Conservation (phyloP, 192 early-diverging fungal genomes). For the Podila verticillata region DNA sequence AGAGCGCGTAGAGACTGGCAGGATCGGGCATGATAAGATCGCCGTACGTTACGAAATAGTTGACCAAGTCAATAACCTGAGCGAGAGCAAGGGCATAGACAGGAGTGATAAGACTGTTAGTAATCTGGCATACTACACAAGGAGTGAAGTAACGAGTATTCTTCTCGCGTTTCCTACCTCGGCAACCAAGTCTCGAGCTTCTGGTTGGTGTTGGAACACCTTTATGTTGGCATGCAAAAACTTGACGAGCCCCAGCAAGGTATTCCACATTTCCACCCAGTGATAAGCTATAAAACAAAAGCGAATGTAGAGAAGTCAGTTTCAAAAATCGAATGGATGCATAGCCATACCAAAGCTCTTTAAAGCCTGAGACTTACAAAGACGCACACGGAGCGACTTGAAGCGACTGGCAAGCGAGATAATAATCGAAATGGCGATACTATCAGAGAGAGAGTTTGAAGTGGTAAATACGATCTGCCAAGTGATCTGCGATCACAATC, state of each 20-base stretch:
- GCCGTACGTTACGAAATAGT: slow-evolving; percentile 58
- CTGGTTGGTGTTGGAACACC: slow-evolving; percentile 25
- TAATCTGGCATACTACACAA: not conserved
- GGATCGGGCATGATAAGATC: slow-evolving; percentile 62
- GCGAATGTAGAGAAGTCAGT: not conserved
- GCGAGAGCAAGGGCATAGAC: not conserved
- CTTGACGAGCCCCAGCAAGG: slow-evolving; percentile 54
- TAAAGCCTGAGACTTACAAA: slow-evolving; percentile 23
- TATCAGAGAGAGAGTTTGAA: not conserved
- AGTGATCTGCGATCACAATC: slow-evolving; percentile 25
- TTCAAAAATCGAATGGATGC: not conserved
- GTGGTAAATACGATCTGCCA: slow-evolving; percentile 25
- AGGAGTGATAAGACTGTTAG: not conserved
- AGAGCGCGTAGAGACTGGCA: slow-evolving; percentile 58
- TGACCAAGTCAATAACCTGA: slow-evolving; percentile 56
- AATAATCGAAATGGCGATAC: slow-evolving; percentile 34
- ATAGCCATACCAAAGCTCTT: not conserved
- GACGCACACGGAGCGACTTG: slow-evolving; percentile 34
- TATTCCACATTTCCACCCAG: slow-evolving; percentile 65
- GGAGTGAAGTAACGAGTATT: not conserved
- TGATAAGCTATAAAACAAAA: slow-evolving; percentile 55
- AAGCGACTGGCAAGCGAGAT: slow-evolving; percentile 29
- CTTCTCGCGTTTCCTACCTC: slow-evolving; percentile 30
- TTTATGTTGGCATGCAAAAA: slow-evolving; percentile 56
- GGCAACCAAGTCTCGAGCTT: slow-evolving; percentile 47